Base-by-base conservation (phyloP, 2,329 filamentous ascomycete genomes). In the Diaporthe sp. region DNA sequence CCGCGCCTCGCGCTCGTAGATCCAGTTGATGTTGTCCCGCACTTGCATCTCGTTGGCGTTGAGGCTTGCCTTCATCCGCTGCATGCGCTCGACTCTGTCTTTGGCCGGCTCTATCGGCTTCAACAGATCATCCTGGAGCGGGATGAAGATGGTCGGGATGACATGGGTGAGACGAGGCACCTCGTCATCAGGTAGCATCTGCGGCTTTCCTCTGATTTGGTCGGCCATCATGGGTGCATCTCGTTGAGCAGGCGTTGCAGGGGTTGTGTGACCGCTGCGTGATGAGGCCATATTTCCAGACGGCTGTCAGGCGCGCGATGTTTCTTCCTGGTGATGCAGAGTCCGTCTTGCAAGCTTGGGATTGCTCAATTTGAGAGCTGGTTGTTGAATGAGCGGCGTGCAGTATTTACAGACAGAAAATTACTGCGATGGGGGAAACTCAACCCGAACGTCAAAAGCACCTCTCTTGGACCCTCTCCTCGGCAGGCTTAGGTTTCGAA, bases 111-210 rank as follows among this genome's bases (percentile, higher is more conserved):
- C 72, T 39, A 79, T 77, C 2, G 81, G 80, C 70, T 80, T 74
- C 42, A 82, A 79, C 25, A 85, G 77, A 73, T 84, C 82, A 7
- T 80, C 74, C 22, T 77, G 79, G 37, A 84, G 73, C 0, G 84
- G 84, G 1, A 84, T 81, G 68, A 85, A 85, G 31, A 84, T 82
- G 53, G 80, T 80, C 0, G 82, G 81, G 2, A 79, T 77, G 12
- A 81, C 78, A 74, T 78, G 81, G 10, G 65, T 77, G 51, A 85
- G 79, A 2, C 76, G 79, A 0, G 81, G 80, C 44, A 83, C 81
- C 15, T 76, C 75, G n/a, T 80, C 78, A 28, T 72, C 44, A 37
- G 20, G 17, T 39, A 39, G 10, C 42, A 25, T 37, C 31, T 58
- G 31, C 25, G 58, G 17, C 58, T 34, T 42, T 31, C 31, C 53